Base-by-base conservation (phyloP, 345 rosid species). In the Hibiscus tridactylites region DNA sequence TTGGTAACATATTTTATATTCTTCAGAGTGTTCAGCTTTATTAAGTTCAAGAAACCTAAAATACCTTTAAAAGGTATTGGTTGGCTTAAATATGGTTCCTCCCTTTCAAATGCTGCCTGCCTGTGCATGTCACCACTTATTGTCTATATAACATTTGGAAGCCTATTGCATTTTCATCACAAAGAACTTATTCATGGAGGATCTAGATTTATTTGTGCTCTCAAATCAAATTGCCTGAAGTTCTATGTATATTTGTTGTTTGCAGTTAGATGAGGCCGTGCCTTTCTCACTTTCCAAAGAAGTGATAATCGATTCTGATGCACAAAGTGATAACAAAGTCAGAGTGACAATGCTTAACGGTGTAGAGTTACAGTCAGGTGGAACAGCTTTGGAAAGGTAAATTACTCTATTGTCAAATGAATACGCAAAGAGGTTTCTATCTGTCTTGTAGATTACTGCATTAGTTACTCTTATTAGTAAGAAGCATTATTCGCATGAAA, bases 371-470 rank as follows among this genome's bases (percentile, higher is more conserved):
- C 75, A 74, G 62, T 57, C 60, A 31, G 59, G n/a, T 39, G 71
- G 76, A 70, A 42, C 73, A 69, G 42, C 73, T 68, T 33, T 4
- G 54, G 72, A 67, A 28, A 75, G 83, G 88, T 85, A 77, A 26
- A 52, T 71, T 46, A 21, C 42, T 59, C 7, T 28, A 6, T 52
- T 42, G 35, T 57, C 60, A 9, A 39, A 15, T 33, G 29, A 19
- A 62, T 74, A 3, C 59, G 19, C 26, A 54, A 70, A 70, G 49
- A 19, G 50, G 54, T 39, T 35, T 61, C 71, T 60, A 26, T 31
- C 31, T 66, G 15, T 62, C 53, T 0, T 17, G 61, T 61, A 61
- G 11, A 47, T 9, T 47, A 56, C 17, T 53, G 49, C 62, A 52
- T 52, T 31, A 10, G 3, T 52, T 69, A 31, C 29, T 70, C 61